These are phyloP conservation scores for Stereum hirsutum DNA, from an alignment of 1,284 basidiomycete species.

Conservation along the genomic window DNA sequence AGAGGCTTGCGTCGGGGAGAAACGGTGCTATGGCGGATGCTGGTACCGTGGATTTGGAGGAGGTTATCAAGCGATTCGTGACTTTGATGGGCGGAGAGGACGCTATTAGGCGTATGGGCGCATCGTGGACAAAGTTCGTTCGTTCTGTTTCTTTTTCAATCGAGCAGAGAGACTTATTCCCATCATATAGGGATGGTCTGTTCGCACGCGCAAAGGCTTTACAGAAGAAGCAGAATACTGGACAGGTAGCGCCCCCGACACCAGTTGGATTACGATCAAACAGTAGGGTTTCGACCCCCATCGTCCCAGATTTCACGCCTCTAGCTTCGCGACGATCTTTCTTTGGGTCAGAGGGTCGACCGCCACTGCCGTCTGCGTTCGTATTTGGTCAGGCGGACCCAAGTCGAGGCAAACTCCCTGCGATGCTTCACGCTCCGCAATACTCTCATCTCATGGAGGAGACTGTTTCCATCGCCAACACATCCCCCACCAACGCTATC, in stretches of 20 bases:
- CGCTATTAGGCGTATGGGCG: slow-evolving; percentile 27
- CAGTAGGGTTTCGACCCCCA: slow-evolving; percentile 12
- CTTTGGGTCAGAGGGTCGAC: neutral
- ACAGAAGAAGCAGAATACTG: slow-evolving; percentile 50
- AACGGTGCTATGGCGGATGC: slow-evolving; percentile 32
- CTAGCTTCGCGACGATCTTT: slow-evolving; percentile 15
- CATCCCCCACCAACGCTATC: neutral
- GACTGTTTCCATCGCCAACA: slow-evolving; percentile 26
- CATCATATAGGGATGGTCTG: slow-evolving; percentile 37
- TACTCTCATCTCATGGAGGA: slow-evolving; percentile 52
- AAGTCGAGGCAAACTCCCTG: slow-evolving; percentile 17
- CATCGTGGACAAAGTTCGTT: slow-evolving; percentile 43
- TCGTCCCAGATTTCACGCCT: slow-evolving; percentile 43
- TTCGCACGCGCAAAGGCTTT: slow-evolving; percentile 45
- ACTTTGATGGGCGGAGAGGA: slow-evolving; percentile 33
- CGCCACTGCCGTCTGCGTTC: slow-evolving; percentile 8
- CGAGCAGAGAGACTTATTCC: slow-evolving; percentile 5
- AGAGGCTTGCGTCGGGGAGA: slow-evolving; percentile 39
- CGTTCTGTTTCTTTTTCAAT: neutral
- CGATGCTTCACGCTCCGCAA: slow-evolving; percentile 36
- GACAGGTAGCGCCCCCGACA: slow-evolving; percentile 45
- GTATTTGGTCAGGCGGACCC: neutral
- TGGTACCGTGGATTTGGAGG: slow-evolving; percentile 37
- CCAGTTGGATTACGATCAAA: too few species aligned
- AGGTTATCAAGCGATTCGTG: slow-evolving; percentile 49